phyloP scores from a whole-genome alignment of 2,329 filamentous ascomycete species.

The Aspergillus hiratsukae region DNA sequence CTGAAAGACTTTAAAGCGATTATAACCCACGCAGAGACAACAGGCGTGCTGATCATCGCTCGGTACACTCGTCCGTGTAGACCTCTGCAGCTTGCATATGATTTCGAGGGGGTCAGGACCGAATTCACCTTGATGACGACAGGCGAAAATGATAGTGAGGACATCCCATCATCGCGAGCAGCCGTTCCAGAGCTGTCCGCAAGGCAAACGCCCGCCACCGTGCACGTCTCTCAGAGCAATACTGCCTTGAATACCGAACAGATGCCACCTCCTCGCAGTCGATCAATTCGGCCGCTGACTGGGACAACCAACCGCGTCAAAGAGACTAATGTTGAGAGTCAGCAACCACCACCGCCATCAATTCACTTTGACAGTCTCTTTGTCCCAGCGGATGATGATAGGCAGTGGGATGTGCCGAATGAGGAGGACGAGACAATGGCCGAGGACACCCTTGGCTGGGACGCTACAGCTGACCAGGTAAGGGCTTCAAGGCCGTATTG shows the following conservation, averaged over 20 bases:
- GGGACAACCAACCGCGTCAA: conserved; percentile 24
- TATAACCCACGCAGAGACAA: conserved; percentile 57
- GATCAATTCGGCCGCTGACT: conserved; percentile 30
- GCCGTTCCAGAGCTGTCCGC: conserved; percentile 38
- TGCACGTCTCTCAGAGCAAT: conserved; percentile 17
- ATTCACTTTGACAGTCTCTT: conserved; percentile 56
- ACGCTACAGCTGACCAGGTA: conserved; percentile 51
- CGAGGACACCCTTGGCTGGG: conserved; percentile 60
- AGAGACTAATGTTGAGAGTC: conserved; percentile 19
- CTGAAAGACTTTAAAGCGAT: conserved; percentile 64
- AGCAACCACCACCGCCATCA: conserved; percentile 31
- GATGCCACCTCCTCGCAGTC: conserved; percentile 29
- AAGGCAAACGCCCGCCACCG: conserved; percentile 32
- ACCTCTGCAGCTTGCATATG: conserved; percentile 58
- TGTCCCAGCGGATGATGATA: conserved; percentile 57
- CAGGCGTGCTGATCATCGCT: conserved; percentile 52
- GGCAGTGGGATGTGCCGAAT: conserved; percentile 57
- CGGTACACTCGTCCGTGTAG: conserved; percentile 57
- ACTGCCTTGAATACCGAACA: conserved; percentile 14
- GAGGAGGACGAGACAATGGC: conserved; percentile 51
- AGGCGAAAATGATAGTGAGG: conserved; percentile 46
- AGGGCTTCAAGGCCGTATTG: conserved; percentile 8
- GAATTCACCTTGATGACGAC: conserved; percentile 64
- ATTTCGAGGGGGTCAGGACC: conserved; percentile 51
- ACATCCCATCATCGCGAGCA: conserved; percentile 38